Evolutionary conservation across 257 asterid genomes (phyloP), one percentile per base, ranked within the genome.

Genomic region (Gentiana macrophylla): DNA sequence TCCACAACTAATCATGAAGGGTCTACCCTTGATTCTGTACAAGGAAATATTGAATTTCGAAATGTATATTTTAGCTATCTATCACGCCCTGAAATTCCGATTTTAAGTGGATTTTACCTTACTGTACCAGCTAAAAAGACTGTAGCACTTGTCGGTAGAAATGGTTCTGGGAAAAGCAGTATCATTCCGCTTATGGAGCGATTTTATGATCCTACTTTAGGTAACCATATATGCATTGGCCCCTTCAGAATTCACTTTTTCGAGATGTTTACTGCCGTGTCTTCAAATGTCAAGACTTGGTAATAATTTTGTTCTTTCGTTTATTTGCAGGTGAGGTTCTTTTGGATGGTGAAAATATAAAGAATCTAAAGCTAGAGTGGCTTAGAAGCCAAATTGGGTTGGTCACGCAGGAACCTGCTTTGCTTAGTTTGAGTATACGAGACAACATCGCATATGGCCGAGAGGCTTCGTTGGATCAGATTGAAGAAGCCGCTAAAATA

Each of bases 171-270:
- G 8, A 92, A 92, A 81, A 92, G 98, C 76, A 92, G 98, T 68
- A 92, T 92, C 64, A 92, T 92, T 65, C 98, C 98, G 37, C 97
- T 92, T 54, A 92, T 92, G 98, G 95, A 92, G 72, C 88, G 97
- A 56, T 92, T 92, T 83, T 88, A 92, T 66, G 98, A 92, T 71
- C 98, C 98, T 74, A 88, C 97, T 59, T 74, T 92, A 79, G 97
- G 98, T 92, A 84, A 24, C 60, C 57, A 49, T 55, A 12, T 6
- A 53, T 34, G 8, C 36, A 44, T 8, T 47, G 6, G 24, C 52
- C 32, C 9, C n/a, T 45, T 11, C 35, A 45, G 12, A 12, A 49
- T 7, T 41, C 9, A 4, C 46, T 41, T 41, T 41, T 41, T 10
- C 46, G 46, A 41, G 5, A 4, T 46, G 44, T 35, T 50, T 41